phyloP scores from a whole-genome alignment of 1,139 yeast genomes.

The Citeromyces siamensis region DNA sequence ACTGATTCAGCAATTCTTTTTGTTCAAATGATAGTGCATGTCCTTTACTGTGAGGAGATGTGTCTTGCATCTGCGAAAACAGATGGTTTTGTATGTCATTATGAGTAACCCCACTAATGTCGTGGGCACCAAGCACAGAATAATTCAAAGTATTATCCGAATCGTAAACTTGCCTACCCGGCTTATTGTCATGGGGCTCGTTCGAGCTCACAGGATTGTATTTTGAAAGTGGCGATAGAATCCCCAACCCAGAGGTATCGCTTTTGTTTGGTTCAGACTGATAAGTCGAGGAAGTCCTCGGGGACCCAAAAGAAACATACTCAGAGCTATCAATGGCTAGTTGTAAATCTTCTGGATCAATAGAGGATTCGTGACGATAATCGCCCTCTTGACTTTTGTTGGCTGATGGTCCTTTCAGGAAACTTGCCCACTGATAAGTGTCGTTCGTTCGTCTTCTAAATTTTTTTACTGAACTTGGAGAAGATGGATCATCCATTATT shows the following conservation, averaged over 20 bases:
- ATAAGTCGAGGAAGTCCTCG: conserved; percentile 14
- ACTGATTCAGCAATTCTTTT: conserved; percentile 29
- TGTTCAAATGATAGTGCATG: conserved; percentile 38
- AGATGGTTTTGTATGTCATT: too few species aligned
- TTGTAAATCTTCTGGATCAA: conserved; percentile 4
- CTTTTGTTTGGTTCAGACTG: conserved; percentile 8
- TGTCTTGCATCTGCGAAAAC: too few species aligned
- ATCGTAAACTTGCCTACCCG: conserved; percentile 15
- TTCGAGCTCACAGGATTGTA: background rate
- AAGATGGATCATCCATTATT: background rate
- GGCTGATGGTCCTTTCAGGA: background rate
- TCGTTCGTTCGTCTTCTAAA: background rate
- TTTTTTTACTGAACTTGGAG: background rate
- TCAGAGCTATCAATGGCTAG: conserved; percentile 16
- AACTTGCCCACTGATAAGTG: background rate
- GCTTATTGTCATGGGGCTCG: background rate
- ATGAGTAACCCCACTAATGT: too few species aligned
- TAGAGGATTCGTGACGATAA: background rate
- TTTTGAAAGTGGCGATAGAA: conserved; percentile 5
- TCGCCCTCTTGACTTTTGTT: background rate
- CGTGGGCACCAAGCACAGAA: conserved; percentile 10
- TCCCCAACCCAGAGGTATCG: conserved; percentile 1
- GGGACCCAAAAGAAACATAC: conserved; percentile 25
- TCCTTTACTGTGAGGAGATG: too few species aligned
- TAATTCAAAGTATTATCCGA: conserved; percentile 17